Base-by-base conservation (phyloP, 192 early-diverging fungal species). In the Entomortierella beljakovae region DNA sequence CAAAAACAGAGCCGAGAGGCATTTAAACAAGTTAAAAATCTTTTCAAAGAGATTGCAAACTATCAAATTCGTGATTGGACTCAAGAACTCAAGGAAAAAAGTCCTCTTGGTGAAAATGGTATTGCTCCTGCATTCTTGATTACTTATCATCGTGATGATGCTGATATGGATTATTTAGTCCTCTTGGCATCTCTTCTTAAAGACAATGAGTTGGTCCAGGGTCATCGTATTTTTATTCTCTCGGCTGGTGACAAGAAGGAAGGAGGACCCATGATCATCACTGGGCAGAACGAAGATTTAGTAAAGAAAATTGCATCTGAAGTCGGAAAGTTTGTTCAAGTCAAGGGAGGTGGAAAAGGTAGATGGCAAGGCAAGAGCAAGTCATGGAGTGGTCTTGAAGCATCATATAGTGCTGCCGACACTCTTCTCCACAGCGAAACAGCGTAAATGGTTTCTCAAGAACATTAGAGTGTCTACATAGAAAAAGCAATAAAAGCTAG, bases 351-450 rank as follows among this genome's bases (percentile, higher is more conserved):
- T 38, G 86, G 82, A 2, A 83, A 84, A 51, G 82, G 80, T 8
- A 72, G 86, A 23, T 87, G 86, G 86, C 80, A 82, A 34, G 86
- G 86, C 50, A 87, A 85, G 57, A 62, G 74, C 38, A 80, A 72
- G 54, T 77, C 80, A 3, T 85, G 82, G 82, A 79, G 71, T 51
- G 73, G 70, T 8, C 62, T 84, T 2, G 85, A 86, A 8, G 38
- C 69, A 42, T 66, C 75, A 8, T 50, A 61, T 37, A 35, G 52
- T 51, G 68, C 75, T 37, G 75, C 67, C 20, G 60, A 60, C 9
- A 22, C 60, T 0, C 18, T 79, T 38, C 34, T 79, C 15, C 35
- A 35, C 28, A 61, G n/a, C 59, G 49, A 70, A 10, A 26, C 29
- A 37, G 54, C 43, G 34, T 57, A 66, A 18, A 56, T 13, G 26